Base-by-base conservation (phyloP, 75 land plant species). In the Pinus albicaulis region DNA sequence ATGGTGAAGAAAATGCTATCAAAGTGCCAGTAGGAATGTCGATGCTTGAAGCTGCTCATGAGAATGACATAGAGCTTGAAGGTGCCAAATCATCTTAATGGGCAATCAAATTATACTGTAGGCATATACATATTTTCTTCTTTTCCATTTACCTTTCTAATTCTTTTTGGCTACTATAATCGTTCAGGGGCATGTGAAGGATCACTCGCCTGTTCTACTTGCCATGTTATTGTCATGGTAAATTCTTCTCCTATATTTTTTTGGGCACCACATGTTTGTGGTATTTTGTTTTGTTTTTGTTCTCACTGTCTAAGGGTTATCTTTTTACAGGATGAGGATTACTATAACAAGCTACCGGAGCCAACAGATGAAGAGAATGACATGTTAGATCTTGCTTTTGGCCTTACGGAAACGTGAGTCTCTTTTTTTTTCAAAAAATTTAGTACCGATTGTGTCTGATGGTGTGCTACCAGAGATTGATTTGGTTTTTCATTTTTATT, bases 301-400 rank as follows among this genome's bases (percentile, higher is more conserved):
- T 38, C n/a, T 76, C 64, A 0, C 15, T 23, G 57, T 52, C 24
- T 20, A 55, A 24, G n/a, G 34, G 26, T 1, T 52, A 0, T 72
- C 22, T 38, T 72, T 20, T 26, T 38, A 23, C 73, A 94, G 95
- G 98, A 97, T 78, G 85, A 86, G 73, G 89, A 91, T 13, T 75
- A 81, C 72, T 97, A 94, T 84, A 87, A 86, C 73, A 97, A 92
- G 78, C 72, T 97, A 63, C 86, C 85, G 56, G 99, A 97, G 68
- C 98, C 98, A 73, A 83, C 91, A 23, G 99, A 94, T 76, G 99
- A 97, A 73, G 99, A 97, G 77, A 94, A 97, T 82, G 99, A 97
- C 77, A 97, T 97, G 99, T 74, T 97, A 70, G 99, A 97, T 81
- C 92, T 97, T 56, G 98, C 99, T 25, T 94, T 97, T 88, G 99